A percentile compares a stretch with the other conserved stretches of the same genome.
These are phyloP conservation scores for Ophiostoma tasmaniense DNA, from an alignment of 2,329 filamentous ascomycete species.

Conservation along the genomic window DNA sequence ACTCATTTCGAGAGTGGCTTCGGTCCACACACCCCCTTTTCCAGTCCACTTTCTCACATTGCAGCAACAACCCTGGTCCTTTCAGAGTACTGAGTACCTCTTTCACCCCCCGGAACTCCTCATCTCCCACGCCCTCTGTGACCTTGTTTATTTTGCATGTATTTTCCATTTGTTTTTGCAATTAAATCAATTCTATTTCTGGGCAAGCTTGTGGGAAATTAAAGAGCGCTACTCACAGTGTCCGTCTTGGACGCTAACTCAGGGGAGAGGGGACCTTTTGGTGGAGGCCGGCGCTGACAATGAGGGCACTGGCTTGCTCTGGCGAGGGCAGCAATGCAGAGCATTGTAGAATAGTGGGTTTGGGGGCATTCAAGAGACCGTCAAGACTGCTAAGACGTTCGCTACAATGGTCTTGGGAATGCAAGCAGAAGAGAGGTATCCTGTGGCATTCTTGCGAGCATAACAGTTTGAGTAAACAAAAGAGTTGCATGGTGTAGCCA, in stretches of 20 bases:
- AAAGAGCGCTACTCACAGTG: slow-evolving; percentile 16
- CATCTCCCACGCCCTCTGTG: slow-evolving; percentile 15
- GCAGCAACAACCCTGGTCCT: background rate
- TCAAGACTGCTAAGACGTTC: background rate
- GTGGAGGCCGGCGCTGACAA: slow-evolving; percentile 14
- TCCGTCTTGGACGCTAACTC: slow-evolving; percentile 19
- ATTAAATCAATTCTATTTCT: background rate
- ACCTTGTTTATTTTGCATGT: slow-evolving; percentile 3
- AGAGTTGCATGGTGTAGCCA: background rate
- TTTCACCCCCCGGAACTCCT: slow-evolving; percentile 9
- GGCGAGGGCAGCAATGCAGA: background rate
- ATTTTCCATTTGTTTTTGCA: background rate
- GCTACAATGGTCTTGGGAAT: background rate
- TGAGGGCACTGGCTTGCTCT: background rate
- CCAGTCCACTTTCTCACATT: slow-evolving; percentile 13
- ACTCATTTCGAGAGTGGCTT: slow-evolving; percentile 4
- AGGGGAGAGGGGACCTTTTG: slow-evolving; percentile 16
- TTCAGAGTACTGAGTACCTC: background rate
- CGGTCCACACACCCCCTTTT: slow-evolving; percentile 14
- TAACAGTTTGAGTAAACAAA: background rate
- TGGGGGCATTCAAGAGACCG: background rate
- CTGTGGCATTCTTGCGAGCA: background rate
- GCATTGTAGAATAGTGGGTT: background rate
- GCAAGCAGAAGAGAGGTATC: background rate
- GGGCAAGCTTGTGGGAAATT: slow-evolving; percentile 21